These are phyloP conservation scores for Niveomyces coronatus DNA, from an alignment of 2,329 filamentous ascomycete species.

Conservation along the genomic window DNA sequence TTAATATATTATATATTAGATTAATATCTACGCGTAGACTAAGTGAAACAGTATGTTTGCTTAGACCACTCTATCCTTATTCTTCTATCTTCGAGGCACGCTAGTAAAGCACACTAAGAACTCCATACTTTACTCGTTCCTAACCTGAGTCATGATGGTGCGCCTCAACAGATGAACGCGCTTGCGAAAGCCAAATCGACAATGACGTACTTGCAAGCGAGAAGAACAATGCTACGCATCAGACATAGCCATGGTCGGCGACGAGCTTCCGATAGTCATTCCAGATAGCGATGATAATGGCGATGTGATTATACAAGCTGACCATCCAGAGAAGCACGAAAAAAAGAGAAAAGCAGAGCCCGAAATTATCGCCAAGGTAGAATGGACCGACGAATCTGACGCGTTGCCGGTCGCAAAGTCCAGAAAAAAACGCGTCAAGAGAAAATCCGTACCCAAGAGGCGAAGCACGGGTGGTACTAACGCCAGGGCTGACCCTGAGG, in stretches of 20 bases:
- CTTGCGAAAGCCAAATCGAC: too few species aligned
- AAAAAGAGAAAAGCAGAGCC: slow-evolving; percentile 28
- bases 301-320: not conserved
- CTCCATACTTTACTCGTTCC: too few species aligned
- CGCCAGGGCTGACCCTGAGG: slow-evolving; percentile 18
- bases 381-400: slow-evolving; percentile 51
- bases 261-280: slow-evolving; percentile 2
- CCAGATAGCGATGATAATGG: slow-evolving; percentile 5
- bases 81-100: too few species aligned
- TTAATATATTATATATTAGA: too few species aligned
- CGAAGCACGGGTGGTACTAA: slow-evolving; percentile 15
- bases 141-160: too few species aligned
- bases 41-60: too few species aligned
- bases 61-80: too few species aligned
- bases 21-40: too few species aligned
- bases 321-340: not conserved
- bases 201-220: too few species aligned
- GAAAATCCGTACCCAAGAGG: slow-evolving; percentile 21
- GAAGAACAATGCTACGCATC: slow-evolving; percentile 4
- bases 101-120: too few species aligned
- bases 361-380: slow-evolving; percentile 32
- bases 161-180: too few species aligned
- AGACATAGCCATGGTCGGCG: slow-evolving; percentile 1
- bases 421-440: slow-evolving; percentile 29
- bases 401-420: slow-evolving; percentile 45